Percentiles rank a stretch among this genome's conserved stretches.
Conservation (phyloP, 1,284 basidiomycete species). For the Ceratorhiza oryzae-sativae region DNA sequence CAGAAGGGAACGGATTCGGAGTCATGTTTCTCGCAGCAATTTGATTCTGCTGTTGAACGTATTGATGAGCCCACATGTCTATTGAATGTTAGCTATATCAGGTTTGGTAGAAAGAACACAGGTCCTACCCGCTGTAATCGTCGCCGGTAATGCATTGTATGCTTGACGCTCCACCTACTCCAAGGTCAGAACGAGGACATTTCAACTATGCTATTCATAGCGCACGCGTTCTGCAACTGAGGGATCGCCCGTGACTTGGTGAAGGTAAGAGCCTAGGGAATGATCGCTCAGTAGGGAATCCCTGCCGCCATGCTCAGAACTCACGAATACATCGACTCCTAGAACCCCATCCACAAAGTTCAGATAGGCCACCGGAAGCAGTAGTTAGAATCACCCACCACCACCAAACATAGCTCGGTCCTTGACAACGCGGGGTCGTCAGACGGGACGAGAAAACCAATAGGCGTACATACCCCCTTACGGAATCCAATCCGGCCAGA, state of each 20-base stretch:
- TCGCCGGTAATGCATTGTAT: slow-evolving; percentile 24
- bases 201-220: slow-evolving; percentile 54
- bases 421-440: not conserved
- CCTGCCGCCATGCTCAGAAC: not conserved
- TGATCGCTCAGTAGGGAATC: no score
- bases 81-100: slow-evolving; percentile 2
- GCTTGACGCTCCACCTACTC: slow-evolving; percentile 43
- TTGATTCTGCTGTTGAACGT: slow-evolving; percentile 67
- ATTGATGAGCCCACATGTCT: slow-evolving; percentile 69
- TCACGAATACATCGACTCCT: slow-evolving; percentile 29
- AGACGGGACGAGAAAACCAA: not conserved
- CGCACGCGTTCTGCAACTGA: slow-evolving; percentile 6
- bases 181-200: slow-evolving; percentile 49
- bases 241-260: slow-evolving; percentile 51
- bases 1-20: slow-evolving; percentile 63
- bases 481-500: slow-evolving; percentile 20
- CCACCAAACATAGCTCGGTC: slow-evolving; percentile 14
- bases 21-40: slow-evolving; percentile 65
- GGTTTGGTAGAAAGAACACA: slow-evolving; percentile 45
- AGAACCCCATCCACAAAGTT: not conserved
- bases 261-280: not conserved
- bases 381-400: slow-evolving; percentile 2
- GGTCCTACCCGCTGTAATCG: slow-evolving; percentile 17
- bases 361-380: not conserved
- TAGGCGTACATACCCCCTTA: not conserved